These are phyloP conservation scores for Quercus mongolica DNA, from an alignment of 306 rosid genomes.

Conservation along the genomic window DNA sequence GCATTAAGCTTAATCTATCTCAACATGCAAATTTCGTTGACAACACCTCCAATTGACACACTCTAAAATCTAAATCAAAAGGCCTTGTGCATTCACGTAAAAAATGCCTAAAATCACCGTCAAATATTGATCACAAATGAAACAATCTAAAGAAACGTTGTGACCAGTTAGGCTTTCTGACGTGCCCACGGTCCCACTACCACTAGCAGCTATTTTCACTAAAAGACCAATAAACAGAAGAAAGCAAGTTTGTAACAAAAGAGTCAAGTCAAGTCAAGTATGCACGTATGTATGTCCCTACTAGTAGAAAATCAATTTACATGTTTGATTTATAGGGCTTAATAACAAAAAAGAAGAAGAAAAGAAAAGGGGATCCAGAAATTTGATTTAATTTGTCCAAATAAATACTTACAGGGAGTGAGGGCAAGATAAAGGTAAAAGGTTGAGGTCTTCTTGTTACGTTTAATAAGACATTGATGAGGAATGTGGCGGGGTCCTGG, in stretches of 20 bases:
- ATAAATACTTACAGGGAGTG: conserved; percentile 67
- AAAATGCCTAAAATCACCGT: background rate
- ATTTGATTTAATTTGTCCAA: background rate
- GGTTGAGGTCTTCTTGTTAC: conserved; percentile 85
- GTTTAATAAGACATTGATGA: conserved; percentile 81
- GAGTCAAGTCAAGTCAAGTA: conserved; percentile 14
- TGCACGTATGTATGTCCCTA: background rate
- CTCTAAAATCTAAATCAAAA: background rate
- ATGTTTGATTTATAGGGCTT: background rate
- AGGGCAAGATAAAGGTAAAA: conserved; percentile 83
- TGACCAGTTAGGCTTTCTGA: background rate
- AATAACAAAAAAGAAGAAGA: too few relatives aligned
- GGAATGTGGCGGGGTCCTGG: conserved; percentile 79
- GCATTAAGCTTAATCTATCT: background rate
- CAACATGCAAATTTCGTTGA: background rate
- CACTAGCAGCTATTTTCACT: background rate
- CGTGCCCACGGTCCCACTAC: background rate
- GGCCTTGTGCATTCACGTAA: background rate
- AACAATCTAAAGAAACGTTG: background rate
- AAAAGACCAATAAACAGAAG: background rate
- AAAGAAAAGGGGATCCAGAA: too few relatives aligned
- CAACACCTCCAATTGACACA: background rate
- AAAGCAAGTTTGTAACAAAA: background rate
- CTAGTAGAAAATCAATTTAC: conserved; percentile 4
- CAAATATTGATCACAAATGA: background rate